Evolutionary conservation across 78 protist species (phyloP), one percentile per base, ranked within the genome.

Genomic region (Isochrysis galbana): DNA sequence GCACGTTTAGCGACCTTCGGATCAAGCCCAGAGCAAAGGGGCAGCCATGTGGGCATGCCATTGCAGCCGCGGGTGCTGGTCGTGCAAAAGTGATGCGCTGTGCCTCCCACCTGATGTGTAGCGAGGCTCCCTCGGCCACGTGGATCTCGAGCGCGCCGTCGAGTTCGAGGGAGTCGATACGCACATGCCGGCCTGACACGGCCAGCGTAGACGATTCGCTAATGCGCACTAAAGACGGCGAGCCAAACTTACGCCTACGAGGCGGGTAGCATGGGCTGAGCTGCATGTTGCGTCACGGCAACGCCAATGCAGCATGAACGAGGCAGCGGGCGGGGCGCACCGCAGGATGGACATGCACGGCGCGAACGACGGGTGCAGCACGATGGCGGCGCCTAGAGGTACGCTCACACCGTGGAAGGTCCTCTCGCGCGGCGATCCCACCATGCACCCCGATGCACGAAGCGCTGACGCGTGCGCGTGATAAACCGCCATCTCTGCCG

Each of bases 121-220:
- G 83, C 84, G 74, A 41, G 72, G 92, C 82, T 23, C 86, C 54
- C 14, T 44, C 72, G 23, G 67, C 83, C 23, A 77, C 92, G 46
- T 5, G 11, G 92, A 89, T 32, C 42, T 34, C 92, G 39, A 89
- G 92, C 69, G 92, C 84, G 55, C 92, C 92, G 92, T 89, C 92
- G 54, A 89, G 82, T 39, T 39, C 2, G 26, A 89, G 55, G 61
- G n/a, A 5, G 42, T 34, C 45, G 32, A 67, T 25, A 36, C 29
- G 5, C 29, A 42, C 14, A 44, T 42, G 44, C 23, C 70, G 72
- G 39, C 92, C 92, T 45, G 34, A 32, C 38, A 89, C 41, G 55
- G 70, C 48, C 26, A 89, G 84, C 17, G 92, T 47, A 11, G 46
- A n/a, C 48, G 84, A 48, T 29, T 46, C 78, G 26, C 55, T n/a